Percentiles rank a stretch among this genome's conserved stretches.
phyloP scores from a whole-genome alignment of 2,329 filamentous ascomycete species.

The Cytospora chrysosperma region DNA sequence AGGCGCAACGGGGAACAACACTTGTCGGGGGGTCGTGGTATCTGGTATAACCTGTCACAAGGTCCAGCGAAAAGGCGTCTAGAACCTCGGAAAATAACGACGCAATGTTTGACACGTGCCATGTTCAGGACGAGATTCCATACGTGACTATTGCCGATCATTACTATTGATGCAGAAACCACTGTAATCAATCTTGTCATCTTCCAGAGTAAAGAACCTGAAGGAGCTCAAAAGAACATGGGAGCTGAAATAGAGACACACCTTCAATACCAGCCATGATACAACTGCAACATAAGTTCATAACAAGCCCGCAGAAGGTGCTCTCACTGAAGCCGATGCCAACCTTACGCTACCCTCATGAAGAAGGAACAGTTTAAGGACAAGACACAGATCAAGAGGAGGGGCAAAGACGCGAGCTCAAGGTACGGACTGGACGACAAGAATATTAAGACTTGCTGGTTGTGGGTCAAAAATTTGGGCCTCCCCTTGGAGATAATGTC shows the following conservation, averaged over 20 bases:
- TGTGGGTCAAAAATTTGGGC: neutral
- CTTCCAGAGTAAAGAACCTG: neutral
- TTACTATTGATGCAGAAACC: slow-evolving; percentile 15
- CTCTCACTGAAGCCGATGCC: neutral
- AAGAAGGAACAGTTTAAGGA: neutral
- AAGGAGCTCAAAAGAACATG: neutral
- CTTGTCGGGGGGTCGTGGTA: neutral
- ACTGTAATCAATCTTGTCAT: slow-evolving; percentile 12
- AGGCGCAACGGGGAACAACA: neutral
- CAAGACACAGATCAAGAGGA: neutral
- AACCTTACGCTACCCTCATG: neutral
- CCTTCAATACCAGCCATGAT: neutral
- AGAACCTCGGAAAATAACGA: neutral
- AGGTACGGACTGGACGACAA: neutral
- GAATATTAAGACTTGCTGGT: neutral
- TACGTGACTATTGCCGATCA: slow-evolving; percentile 13
- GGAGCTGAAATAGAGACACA: no score
- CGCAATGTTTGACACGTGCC: neutral
- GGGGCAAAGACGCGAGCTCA: neutral
- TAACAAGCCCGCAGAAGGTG: no score
- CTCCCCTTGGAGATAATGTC: neutral
- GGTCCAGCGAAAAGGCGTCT: neutral
- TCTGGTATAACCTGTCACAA: neutral
- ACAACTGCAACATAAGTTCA: no score
- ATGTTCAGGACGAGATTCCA: slow-evolving; percentile 15